Evolutionary conservation across 345 rosid species (phyloP).

Genomic region (Pugionium dolabratum): DNA sequence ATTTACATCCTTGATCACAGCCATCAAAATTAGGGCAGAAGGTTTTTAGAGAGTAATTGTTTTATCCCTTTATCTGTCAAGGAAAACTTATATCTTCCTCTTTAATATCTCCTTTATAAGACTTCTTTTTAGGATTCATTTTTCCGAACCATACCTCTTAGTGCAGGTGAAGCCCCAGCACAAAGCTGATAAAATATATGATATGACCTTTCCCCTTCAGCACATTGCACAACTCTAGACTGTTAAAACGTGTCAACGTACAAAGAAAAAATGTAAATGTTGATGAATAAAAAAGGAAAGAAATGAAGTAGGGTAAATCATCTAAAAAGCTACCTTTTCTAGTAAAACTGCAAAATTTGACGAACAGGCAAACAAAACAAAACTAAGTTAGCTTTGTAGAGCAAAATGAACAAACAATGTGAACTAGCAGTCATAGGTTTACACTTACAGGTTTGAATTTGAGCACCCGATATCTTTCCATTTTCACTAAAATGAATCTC

Average conservation of each 20-base stretch:
- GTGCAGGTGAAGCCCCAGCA: slow-evolving; percentile 78
- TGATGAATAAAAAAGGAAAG: slow-evolving; percentile 17
- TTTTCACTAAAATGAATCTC: slow-evolving; percentile 95
- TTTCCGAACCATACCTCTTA: slow-evolving; percentile 60
- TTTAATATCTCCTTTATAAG: slow-evolving; percentile 8
- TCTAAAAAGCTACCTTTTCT: slow-evolving; percentile 76
- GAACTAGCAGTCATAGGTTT: slow-evolving; percentile 16
- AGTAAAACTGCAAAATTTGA: slow-evolving; percentile 71
- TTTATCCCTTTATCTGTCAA: not conserved
- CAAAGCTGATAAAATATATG: slow-evolving; percentile 99
- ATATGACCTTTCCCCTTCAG: slow-evolving; percentile 95
- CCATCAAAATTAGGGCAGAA: not conserved
- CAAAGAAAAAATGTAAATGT: slow-evolving; percentile 34
- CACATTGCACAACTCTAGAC: slow-evolving; percentile 99
- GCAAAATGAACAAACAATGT: slow-evolving; percentile 16
- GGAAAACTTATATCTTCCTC: slow-evolving; percentile 1
- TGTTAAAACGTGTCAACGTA: slow-evolving; percentile 46
- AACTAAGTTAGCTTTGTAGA: slow-evolving; percentile 41
- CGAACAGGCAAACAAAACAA: slow-evolving; percentile 38
- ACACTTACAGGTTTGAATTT: slow-evolving; percentile 92
- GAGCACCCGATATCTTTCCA: slow-evolving; percentile 99
- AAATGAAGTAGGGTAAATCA: slow-evolving; percentile 29
- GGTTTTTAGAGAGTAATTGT: not conserved
- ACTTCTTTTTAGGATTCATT: slow-evolving; percentile 14
- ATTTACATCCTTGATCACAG: slow-evolving; percentile 2